Evolutionary conservation across 768 basidiomycete species (phyloP).

Genomic region (Pleurotus sapidus): DNA sequence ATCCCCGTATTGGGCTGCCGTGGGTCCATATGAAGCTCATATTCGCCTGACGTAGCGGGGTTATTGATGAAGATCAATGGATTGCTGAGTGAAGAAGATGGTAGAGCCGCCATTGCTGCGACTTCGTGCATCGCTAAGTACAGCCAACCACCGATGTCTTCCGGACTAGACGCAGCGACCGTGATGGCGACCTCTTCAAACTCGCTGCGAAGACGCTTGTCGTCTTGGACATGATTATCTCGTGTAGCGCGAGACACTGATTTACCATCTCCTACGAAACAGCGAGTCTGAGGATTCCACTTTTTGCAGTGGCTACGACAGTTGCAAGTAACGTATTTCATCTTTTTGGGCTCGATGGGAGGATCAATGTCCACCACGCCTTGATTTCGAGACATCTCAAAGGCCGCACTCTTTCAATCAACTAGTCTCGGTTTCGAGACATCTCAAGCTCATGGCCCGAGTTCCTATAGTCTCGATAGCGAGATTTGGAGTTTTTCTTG

Average conservation of each 20-base stretch:
- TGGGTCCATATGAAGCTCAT: not conserved
- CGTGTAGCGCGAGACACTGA: constrained; percentile 10
- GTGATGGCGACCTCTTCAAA: not conserved
- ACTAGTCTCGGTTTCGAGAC: too few species aligned
- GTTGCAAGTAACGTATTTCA: not conserved
- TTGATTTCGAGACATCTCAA: too few species aligned
- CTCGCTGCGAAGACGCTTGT: constrained; percentile 1
- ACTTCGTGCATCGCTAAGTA: not conserved
- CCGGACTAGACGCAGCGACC: not conserved
- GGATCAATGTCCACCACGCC: too few species aligned
- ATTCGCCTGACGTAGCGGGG: constrained; percentile 9
- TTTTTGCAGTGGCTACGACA: not conserved
- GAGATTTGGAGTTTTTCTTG: too few species aligned
- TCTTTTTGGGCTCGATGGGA: too few species aligned
- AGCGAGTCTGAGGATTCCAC: not conserved
- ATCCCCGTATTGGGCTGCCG: constrained; percentile 5
- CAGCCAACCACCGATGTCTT: not conserved
- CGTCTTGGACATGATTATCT: constrained; percentile 17
- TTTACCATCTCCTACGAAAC: constrained; percentile 11
- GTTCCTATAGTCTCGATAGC: too few species aligned
- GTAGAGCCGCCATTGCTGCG: constrained; percentile 4
- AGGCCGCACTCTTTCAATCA: too few species aligned
- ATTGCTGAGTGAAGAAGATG: not conserved
- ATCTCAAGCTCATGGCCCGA: too few species aligned
- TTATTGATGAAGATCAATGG: constrained; percentile 15